Percentiles rank a stretch among this genome's conserved stretches.
Conservation (phyloP, 805 yeast genomes). For the Yarrowia sp. region DNA sequence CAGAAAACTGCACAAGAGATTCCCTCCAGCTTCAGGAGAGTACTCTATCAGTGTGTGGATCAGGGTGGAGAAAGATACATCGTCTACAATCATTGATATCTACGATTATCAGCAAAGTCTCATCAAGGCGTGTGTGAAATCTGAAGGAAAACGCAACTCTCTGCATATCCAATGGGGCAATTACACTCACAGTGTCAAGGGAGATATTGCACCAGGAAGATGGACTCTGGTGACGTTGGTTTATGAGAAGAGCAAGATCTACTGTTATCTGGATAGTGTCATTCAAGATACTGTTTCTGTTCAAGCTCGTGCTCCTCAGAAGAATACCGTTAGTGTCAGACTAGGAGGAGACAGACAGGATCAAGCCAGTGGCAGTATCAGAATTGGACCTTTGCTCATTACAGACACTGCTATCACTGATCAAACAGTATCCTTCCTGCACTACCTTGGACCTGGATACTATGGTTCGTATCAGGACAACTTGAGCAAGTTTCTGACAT, state of each 20-base stretch:
- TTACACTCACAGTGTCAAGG: conserved; percentile 3
- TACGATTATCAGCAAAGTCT: conserved; percentile 21
- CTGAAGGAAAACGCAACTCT: conserved; percentile 2
- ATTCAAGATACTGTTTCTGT: conserved; percentile 7
- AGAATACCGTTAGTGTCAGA: neutral
- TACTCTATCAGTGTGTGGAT: conserved; percentile 18
- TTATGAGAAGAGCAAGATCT: conserved; percentile 15
- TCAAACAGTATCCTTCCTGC: conserved; percentile 7
- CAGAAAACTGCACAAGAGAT: conserved; percentile 3
- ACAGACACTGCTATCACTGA: conserved; percentile 10
- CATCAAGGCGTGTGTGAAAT: conserved; percentile 2
- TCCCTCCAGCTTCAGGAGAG: conserved; percentile 24
- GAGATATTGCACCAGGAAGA: neutral
- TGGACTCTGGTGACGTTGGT: conserved; percentile 17
- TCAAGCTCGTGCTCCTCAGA: neutral
- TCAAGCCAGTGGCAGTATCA: neutral
- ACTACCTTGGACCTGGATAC: conserved; percentile 8
- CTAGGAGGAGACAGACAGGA: conserved; percentile 10
- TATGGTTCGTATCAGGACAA: conserved; percentile 18
- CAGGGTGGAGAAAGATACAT: neutral
- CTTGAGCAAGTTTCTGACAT: neutral
- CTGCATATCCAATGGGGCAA: conserved; percentile 19
- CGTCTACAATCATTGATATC: conserved; percentile 14
- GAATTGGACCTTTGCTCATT: neutral
- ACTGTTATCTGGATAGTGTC: conserved; percentile 9